phyloP scores from a whole-genome alignment of 768 basidiomycete species.

The Russula griseocarnosa region DNA sequence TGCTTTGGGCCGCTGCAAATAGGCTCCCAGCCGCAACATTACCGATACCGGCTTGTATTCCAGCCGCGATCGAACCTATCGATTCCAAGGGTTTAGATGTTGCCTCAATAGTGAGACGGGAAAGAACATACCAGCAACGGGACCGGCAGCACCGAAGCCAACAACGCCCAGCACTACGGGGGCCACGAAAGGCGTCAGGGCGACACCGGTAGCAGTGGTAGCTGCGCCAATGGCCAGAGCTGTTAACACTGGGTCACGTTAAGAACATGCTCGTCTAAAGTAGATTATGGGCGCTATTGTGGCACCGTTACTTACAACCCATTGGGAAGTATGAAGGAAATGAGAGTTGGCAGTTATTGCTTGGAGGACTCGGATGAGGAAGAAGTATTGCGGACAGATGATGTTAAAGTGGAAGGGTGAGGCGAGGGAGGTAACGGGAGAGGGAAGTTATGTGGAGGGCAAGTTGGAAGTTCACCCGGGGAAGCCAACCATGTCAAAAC shows the following conservation, averaged over 20 bases:
- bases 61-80: constrained; percentile 16
- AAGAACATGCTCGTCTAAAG: background rate
- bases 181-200: background rate
- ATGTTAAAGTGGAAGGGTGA: background rate
- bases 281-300: background rate
- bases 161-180: background rate
- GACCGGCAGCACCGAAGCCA: constrained; percentile 13
- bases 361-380: background rate
- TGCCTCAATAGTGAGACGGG: too few species aligned
- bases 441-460: background rate
- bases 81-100: background rate
- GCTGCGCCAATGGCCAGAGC: background rate
- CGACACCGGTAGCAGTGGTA: background rate
- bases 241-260: background rate
- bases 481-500: too few species aligned
- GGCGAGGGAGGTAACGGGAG: background rate
- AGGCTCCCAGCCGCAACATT: constrained; percentile 18
- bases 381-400: background rate
- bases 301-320: constrained; percentile 1
- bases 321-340: background rate
- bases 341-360: background rate
- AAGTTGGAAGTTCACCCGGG: background rate
- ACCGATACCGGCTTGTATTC: constrained; percentile 17
- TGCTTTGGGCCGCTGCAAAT: constrained; percentile 14
- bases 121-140: background rate